Base-by-base conservation (phyloP, 306 rosid genomes). In the Pueraria montana region DNA sequence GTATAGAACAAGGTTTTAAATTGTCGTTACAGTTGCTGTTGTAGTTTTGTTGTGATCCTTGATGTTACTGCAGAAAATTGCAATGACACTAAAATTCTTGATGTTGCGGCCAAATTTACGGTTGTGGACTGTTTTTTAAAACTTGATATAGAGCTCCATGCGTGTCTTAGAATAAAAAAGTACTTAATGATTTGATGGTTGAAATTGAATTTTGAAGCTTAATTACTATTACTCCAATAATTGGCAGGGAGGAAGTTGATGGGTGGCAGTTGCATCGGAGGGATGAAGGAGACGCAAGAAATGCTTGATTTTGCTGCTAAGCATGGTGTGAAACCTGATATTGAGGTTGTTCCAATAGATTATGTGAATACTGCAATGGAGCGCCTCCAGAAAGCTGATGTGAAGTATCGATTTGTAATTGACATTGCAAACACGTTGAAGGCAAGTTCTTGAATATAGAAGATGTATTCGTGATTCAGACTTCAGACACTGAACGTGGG, bases 361-460 rank as follows among this genome's bases (percentile, higher is more conserved):
- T 87, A 91, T 53, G 84, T 91, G 11, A 89, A 91, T 12, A 84
- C 83, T 0, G 92, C 91, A 11, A 72, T 91, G 83, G 86, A 91
- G 16, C 86, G 91, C 12, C 84, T 91, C 23, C 5, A 6, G 24
- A 91, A 86, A 43, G 77, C 53, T 0, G 91, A 91, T 69, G 91
- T 91, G 34, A 89, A 82, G 49, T 91, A 91, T 74, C 92, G 94
- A 26, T 89, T 90, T 81, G 91, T 85, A 17, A 88, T 90, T 16
- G 90, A 90, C 59, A 66, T 88, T n/a, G 88, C 76, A 20, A 88
- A 85, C 24, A 85, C 90, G 0, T 17, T 85, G 53, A 82, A 85
- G 9, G 17, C 83, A 18, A 76, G 53, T 45, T 61, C 79, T 32
- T 84, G 38, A 84, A 43, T 73, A 18, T 61, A 11, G 58, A 76